Base-by-base conservation (phyloP, 371 early-diverging fungal species). In the Chytridiales sp. region DNA sequence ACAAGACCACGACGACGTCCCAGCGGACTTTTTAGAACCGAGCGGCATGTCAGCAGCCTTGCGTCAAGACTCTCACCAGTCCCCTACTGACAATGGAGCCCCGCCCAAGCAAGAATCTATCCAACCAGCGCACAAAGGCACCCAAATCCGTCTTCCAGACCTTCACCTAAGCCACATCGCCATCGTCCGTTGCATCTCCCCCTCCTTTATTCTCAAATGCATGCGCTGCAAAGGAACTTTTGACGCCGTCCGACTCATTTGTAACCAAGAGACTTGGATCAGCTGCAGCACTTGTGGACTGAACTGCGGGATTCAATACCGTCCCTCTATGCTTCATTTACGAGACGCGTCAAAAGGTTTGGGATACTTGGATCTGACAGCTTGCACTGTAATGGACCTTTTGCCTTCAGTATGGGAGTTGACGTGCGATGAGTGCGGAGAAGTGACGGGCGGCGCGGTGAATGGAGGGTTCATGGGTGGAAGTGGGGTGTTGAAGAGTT, bases 321-420 rank as follows among this genome's bases (percentile, higher is more conserved):
- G 11, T 26, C 29, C 32, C 19, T n/a, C 51, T 30, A 30, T 52
- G 27, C 32, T 63, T 24, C 61, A 60, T 39, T 19, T 26, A 26
- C n/a, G n/a, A n/a, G n/a, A n/a, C n/a, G 34, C 21, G 4, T 78
- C 82, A 0, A 61, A 64, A 9, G 72, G 81, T 0, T 53, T 91
- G 0, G 94, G 94, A 5, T 84, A 80, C 49, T 59, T 93, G 21
- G 91, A 94, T 59, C 64, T 86, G 36, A 84, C 82, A 0, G 85
- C 85, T 0, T 87, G 86, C 43, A 67, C 78, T 11, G 77, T 83
- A 1, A 74, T 85, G 62, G 90, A 92, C 67, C 46, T 91, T 39
- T 58, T 88, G 50, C 85, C 88, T 21, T 78, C 81, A 6, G 72
- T 74, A 34, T 88, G 78, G 66, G 71, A 82, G 3, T 80, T 87